Base-by-base conservation (phyloP, 345 rosid genomes). In the Draba incana region DNA sequence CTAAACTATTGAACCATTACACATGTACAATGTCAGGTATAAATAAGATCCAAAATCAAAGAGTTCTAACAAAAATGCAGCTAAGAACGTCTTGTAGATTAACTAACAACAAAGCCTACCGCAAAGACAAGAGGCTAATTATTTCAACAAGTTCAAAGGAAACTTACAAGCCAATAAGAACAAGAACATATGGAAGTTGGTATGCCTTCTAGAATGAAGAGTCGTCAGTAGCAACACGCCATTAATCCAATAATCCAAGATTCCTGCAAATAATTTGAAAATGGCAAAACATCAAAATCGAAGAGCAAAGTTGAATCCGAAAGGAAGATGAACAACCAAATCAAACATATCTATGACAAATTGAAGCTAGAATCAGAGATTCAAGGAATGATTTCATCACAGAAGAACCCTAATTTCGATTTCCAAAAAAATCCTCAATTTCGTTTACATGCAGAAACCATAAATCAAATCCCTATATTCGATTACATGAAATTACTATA, bases 111-210 rank as follows among this genome's bases (percentile, higher is more conserved):
- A 58, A 8, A 0, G 35, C 3, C 8, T 9, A 2, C 12, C 8
- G 8, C 6, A 64, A n/a, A 39, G 46, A 63, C 12, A 47, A 35
- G 11, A 62, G 4, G 5, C 0, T 28, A 3, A 0, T 13, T 20
- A 39, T 14, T 57, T 37, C 20, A 20, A 20, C 20, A 20, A 20
- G 20, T 20, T 20, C 4, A 45, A 51, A 66, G 31, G 0, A 15
- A 63, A 74, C 96, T 85, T 82, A 93, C 98, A 82, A 15, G 94
- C 78, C 12, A 88, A 68, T 49, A 90, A 86, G 80, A 93, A 93
- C 48, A 93, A 71, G 59, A 77, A 82, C 90, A 88, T 86, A 75
- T 93, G 98, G 72, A 93, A 90, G 69, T 93, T 93, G 73, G 75
- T 62, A 69, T 82, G 83, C 67, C 77, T 87, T 80, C 90, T 81